Evolutionary conservation across 306 rosid genomes (phyloP).

Genomic region (Lathyrus aphaca): DNA sequence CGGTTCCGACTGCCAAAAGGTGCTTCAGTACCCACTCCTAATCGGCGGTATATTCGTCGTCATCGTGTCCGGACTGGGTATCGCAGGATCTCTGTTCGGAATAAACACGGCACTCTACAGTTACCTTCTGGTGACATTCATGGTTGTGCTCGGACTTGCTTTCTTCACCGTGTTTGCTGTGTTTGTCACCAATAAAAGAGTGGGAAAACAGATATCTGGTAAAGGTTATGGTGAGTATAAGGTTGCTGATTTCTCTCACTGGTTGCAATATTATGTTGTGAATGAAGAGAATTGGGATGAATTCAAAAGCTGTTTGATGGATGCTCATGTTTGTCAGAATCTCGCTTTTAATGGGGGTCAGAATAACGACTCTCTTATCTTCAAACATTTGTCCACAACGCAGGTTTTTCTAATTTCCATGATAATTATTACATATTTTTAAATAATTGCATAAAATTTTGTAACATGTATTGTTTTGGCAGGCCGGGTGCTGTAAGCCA

Average conservation of each 20-base stretch:
- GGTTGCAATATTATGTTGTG: conserved; percentile 70
- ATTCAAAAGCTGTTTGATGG: conserved; percentile 68
- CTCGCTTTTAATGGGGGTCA: conserved; percentile 47
- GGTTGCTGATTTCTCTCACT: conserved; percentile 63
- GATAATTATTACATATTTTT: background rate
- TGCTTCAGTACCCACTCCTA: conserved; percentile 62
- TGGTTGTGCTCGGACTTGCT: conserved; percentile 57
- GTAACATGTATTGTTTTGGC: background rate
- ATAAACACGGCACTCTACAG: conserved; percentile 54
- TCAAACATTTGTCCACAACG: conserved; percentile 54
- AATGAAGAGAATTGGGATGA: conserved; percentile 65
- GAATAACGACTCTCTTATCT: conserved; percentile 39
- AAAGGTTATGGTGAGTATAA: conserved; percentile 57
- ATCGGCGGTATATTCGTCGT: conserved; percentile 50
- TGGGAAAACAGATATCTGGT: conserved; percentile 57
- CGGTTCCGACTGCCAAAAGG: conserved; percentile 60
- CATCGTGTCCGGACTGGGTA: conserved; percentile 59
- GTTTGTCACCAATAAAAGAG: conserved; percentile 60
- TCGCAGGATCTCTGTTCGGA: conserved; percentile 59
- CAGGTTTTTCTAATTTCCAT: conserved; percentile 52
- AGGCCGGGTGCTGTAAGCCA: conserved; percentile 95
- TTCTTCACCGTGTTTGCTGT: conserved; percentile 62
- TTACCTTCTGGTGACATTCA: conserved; percentile 54
- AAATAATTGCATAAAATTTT: background rate
- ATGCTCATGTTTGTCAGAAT: conserved; percentile 56